Percentiles rank a stretch among this genome's conserved stretches.
Conservation (phyloP, 352 stramenopile species). For the Pythium rishiriense region DNA sequence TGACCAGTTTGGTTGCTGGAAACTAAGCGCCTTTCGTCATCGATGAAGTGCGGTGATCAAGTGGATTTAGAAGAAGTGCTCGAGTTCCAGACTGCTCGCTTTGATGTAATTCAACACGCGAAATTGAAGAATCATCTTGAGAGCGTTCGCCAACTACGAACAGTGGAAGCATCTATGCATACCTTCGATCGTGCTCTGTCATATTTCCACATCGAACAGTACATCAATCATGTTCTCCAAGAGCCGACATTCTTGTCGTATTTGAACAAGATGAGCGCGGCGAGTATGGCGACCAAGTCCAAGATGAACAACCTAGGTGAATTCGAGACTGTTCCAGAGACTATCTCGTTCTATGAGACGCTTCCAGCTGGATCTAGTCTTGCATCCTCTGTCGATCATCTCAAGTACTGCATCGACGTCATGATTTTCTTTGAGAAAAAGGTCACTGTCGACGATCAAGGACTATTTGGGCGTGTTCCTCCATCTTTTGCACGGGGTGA, state of each 20-base stretch:
- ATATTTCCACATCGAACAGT: constrained; percentile 85
- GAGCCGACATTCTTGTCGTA: constrained; percentile 61
- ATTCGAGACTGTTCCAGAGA: constrained; percentile 61
- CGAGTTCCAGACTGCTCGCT: constrained; percentile 59
- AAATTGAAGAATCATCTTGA: constrained; percentile 69
- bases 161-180: constrained; percentile 73
- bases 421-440: constrained; percentile 89
- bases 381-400: constrained; percentile 61
- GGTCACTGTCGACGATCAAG: constrained; percentile 66
- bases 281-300: constrained; percentile 24
- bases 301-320: constrained; percentile 27
- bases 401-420: constrained; percentile 85
- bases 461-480: constrained; percentile 67
- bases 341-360: constrained; percentile 72
- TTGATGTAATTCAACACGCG: constrained; percentile 60
- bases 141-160: constrained; percentile 73
- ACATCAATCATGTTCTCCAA: constrained; percentile 77
- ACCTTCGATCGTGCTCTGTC: constrained; percentile 77
- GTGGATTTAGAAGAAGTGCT: constrained; percentile 36
- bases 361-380: constrained; percentile 49
- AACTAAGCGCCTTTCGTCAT: constrained; percentile 29
- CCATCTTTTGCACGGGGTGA: constrained; percentile 80
- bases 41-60: constrained; percentile 36
- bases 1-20: constrained; percentile 32
- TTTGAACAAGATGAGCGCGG: constrained; percentile 73